Evolutionary conservation across 2,329 filamentous ascomycete species (phyloP).

Genomic region (Onygena corvina): DNA sequence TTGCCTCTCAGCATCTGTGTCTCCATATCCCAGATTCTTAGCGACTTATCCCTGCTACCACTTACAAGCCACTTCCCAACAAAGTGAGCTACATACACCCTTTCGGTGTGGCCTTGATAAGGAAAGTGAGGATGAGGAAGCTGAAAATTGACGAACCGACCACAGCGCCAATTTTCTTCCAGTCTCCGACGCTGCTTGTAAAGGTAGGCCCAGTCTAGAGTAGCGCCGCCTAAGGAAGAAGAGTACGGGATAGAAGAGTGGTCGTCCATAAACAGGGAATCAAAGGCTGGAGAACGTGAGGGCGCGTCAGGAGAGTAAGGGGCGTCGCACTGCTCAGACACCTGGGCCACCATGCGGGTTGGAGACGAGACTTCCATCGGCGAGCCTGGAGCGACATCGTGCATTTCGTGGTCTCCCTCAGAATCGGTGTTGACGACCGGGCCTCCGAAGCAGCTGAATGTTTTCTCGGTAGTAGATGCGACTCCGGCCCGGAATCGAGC

Average conservation of each 20-base stretch:
- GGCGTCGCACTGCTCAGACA: neutral
- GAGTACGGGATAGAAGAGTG: neutral
- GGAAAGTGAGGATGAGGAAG: slow-evolving; percentile 71
- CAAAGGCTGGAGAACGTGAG: neutral
- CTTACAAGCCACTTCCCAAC: slow-evolving; percentile 77
- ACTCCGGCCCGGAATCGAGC: slow-evolving; percentile 31
- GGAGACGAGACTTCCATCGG: slow-evolving; percentile 1
- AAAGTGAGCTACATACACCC: slow-evolving; percentile 91
- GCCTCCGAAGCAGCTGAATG: neutral
- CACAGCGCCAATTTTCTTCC: slow-evolving; percentile 83
- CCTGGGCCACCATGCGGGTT: neutral
- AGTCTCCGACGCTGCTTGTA: slow-evolving; percentile 77
- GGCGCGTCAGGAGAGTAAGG: neutral
- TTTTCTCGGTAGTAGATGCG: slow-evolving; percentile 23
- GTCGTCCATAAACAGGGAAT: neutral
- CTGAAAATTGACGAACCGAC: slow-evolving; percentile 73
- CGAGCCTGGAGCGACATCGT: slow-evolving; percentile 24
- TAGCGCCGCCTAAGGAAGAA: slow-evolving; percentile 22
- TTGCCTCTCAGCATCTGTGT: slow-evolving; percentile 62
- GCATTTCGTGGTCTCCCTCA: slow-evolving; percentile 35
- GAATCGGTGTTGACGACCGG: slow-evolving; percentile 20
- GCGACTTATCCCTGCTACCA: slow-evolving; percentile 75
- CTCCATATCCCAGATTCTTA: slow-evolving; percentile 82
- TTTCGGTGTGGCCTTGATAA: slow-evolving; percentile 77
- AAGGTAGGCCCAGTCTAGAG: slow-evolving; percentile 83